phyloP scores from a whole-genome alignment of 73 alveolate species.

The Paramecium tetraurelia region DNA sequence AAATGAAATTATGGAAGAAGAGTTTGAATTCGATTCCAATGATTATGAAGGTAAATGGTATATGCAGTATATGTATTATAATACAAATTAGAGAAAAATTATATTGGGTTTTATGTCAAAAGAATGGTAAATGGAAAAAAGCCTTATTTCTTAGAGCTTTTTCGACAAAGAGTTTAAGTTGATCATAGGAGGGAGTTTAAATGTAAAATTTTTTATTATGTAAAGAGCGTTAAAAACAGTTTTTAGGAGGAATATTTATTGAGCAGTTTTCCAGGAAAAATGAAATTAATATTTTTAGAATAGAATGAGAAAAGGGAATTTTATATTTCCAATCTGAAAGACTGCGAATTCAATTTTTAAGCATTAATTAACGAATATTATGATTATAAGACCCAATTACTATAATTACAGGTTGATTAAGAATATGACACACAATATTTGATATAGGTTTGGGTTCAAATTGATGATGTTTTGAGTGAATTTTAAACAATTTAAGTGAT shows the following conservation, averaged over 20 bases:
- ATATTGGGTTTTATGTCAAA: neutral
- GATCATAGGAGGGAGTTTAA: neutral
- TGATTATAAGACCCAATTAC: neutral
- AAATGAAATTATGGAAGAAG: neutral
- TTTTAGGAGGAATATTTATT: neutral
- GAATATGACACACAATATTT: neutral
- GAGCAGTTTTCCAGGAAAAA: neutral
- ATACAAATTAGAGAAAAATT: neutral
- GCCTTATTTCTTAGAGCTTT: neutral
- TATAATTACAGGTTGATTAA: neutral
- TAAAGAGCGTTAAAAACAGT: neutral
- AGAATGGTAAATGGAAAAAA: neutral
- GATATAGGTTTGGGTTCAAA: neutral
- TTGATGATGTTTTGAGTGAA: neutral
- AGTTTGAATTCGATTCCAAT: neutral
- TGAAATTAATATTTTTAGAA: neutral
- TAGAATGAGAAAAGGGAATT: neutral
- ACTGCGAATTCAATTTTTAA: neutral
- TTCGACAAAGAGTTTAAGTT: neutral
- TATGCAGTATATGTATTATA: neutral
- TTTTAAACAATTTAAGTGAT: neutral
- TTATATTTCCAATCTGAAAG: neutral
- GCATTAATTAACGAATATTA: neutral
- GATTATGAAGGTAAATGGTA: neutral
- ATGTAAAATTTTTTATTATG: neutral